Base-by-base conservation (phyloP, 23 red algal genomes). In the Agarophyton chilense region DNA sequence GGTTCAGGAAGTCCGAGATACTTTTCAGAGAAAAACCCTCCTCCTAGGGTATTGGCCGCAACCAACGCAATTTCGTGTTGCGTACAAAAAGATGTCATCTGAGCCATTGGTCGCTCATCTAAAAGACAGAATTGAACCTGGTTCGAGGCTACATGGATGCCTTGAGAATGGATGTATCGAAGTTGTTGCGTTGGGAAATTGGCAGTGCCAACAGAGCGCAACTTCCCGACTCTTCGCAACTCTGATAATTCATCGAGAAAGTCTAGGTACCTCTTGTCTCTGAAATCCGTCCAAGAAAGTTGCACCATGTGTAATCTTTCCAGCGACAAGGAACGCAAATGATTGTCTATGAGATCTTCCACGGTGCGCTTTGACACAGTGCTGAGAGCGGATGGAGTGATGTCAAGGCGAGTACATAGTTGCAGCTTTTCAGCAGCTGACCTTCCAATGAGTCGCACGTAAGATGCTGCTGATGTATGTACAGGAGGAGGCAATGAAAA, bases 221-320 rank as follows among this genome's bases (percentile, higher is more conserved):
- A 26, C 85, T 89, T 89, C 41, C 85, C 85, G 29, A 52, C 36
- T 11, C 71, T 39, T 33, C 26, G 46, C 52, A 89, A 36, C 28
- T 89, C 85, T 47, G 51, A 55, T 35, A 89, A 33, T 31, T 89
- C 43, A 19, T 71, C 53, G 19, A 89, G 49, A 18, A 89, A 74
- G 57, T 89, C 85, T 17, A 89, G 46, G 68, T 65, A 89, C 10
- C 85, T 24, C 11, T 60, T 55, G 57, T 89, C 85, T 50, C 51
- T 73, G 55, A 77, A 89, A 67, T 89, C 85, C 6, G 85, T 39
- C 85, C 85, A 89, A 57, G 63, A 72, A 53, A 89, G 41, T 34
- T 89, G 85, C 35, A 89, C 32, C 73, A 89, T 53, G 29, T 89
- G 85, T 29, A 89, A 74, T 63, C 85, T 33, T 60, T 89, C 85